Percentiles rank a stretch among this genome's conserved stretches.
phyloP scores from a whole-genome alignment of 2,329 filamentous ascomycete species.

The Tolypocladium tundrense region DNA sequence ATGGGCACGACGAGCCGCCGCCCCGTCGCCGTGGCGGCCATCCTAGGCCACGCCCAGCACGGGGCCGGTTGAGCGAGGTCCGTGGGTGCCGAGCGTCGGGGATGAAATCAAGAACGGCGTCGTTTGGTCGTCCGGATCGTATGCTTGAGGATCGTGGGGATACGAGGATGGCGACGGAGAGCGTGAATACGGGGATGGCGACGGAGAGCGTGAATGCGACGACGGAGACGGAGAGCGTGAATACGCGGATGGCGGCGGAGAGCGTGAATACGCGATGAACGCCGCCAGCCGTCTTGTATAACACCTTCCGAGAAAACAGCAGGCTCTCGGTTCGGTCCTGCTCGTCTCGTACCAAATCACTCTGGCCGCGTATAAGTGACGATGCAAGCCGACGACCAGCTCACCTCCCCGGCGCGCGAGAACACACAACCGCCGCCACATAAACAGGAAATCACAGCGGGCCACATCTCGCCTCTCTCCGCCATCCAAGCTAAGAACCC shows the following conservation, averaged over 20 bases:
- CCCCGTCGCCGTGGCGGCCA: not conserved
- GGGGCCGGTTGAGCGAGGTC: not conserved
- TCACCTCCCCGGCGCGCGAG: not conserved
- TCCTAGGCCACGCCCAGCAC: not conserved
- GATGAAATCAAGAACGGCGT: not conserved
- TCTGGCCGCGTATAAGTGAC: not conserved
- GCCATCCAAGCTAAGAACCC: not conserved
- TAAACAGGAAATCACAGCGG: not conserved
- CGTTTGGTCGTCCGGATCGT: not conserved
- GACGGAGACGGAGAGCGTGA: too few species aligned
- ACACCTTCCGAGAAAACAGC: not conserved
- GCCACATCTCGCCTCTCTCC: not conserved
- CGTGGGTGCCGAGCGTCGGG: not conserved
- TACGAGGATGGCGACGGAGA: not conserved
- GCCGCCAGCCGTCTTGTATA: not conserved
- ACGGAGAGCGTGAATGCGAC: too few species aligned
- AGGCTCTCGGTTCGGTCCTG: not conserved
- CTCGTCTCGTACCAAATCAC: not conserved
- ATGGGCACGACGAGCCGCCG: slow-evolving; percentile 15
- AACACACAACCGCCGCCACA: not conserved
- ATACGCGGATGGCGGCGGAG: not conserved
- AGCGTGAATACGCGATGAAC: not conserved
- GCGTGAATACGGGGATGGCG: not conserved
- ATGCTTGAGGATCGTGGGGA: not conserved
- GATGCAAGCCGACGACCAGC: not conserved